A percentile compares a stretch with the other conserved stretches of the same genome.
Evolutionary conservation across 73 alveolate species (phyloP).

Genomic region (Stentor roeselii): DNA sequence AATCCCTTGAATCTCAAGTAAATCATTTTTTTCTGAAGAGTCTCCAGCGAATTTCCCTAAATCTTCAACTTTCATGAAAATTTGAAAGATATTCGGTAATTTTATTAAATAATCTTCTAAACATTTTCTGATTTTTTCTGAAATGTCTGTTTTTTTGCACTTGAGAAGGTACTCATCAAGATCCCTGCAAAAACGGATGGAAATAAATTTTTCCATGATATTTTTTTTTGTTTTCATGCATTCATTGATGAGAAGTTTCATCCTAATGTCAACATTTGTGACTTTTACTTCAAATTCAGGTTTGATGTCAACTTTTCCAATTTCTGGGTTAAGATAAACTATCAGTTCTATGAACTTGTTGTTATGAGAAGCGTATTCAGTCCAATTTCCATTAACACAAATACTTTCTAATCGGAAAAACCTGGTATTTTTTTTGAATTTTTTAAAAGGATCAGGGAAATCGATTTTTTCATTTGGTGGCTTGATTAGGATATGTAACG

Average conservation of each 20-base stretch:
- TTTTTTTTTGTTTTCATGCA: neutral
- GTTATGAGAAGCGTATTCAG: conserved; percentile 4
- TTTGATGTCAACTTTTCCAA: neutral
- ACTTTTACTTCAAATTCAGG: too few species aligned
- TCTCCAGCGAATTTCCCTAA: neutral
- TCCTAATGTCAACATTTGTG: neutral
- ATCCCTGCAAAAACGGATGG: neutral
- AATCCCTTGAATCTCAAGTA: neutral
- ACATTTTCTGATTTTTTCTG: neutral
- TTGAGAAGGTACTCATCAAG: neutral
- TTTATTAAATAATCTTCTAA: neutral
- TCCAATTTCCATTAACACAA: neutral
- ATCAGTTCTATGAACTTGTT: neutral
- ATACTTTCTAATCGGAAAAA: neutral
- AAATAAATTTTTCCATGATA: too few species aligned
- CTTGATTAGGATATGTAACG: neutral
- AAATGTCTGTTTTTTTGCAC: neutral
- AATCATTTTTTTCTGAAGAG: neutral
- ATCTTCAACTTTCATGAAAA: neutral
- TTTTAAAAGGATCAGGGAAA: neutral
- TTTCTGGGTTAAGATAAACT: neutral
- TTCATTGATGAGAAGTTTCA: neutral
- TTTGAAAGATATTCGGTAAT: neutral
- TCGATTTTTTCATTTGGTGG: neutral
- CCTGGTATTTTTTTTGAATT: too few species aligned